These are phyloP conservation scores for Astragalus glycyphyllos DNA, from an alignment of 306 rosid genomes.

Conservation along the genomic window DNA sequence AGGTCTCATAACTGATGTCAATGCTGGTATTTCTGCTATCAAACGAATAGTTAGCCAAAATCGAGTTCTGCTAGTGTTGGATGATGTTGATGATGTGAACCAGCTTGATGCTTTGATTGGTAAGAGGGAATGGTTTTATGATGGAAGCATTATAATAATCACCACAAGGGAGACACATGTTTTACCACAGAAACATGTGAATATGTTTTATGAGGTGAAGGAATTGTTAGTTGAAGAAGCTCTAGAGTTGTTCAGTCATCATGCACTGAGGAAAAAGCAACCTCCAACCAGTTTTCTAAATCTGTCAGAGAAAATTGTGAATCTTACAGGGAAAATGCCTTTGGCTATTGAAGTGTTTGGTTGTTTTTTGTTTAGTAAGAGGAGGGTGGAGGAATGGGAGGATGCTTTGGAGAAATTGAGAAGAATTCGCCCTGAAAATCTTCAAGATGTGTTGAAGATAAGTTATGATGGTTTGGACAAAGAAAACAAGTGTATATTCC, in stretches of 20 bases:
- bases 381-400: slow-evolving; percentile 57
- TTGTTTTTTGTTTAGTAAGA: slow-evolving; percentile 54
- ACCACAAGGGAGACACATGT: slow-evolving; percentile 61
- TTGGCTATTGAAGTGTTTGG: slow-evolving; percentile 79
- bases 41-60: slow-evolving; percentile 35
- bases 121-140: slow-evolving; percentile 53
- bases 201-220: slow-evolving; percentile 50
- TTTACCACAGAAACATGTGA: slow-evolving; percentile 32
- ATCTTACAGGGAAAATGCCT: slow-evolving; percentile 63
- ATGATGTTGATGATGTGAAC: slow-evolving; percentile 57
- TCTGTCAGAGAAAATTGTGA: slow-evolving; percentile 55
- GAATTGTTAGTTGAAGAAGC: slow-evolving; percentile 48
- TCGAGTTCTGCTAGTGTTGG: slow-evolving; percentile 61
- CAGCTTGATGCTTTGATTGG: slow-evolving; percentile 54
- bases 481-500: slow-evolving; percentile 58
- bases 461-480: slow-evolving; percentile 60
- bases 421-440: slow-evolving; percentile 46
- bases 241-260: slow-evolving; percentile 60
- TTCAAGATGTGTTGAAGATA: slow-evolving; percentile 67
- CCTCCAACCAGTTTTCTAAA: slow-evolving; percentile 41
- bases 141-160: slow-evolving; percentile 62
- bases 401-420: slow-evolving; percentile 53
- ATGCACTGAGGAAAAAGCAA: slow-evolving; percentile 55
- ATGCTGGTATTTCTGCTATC: slow-evolving; percentile 34
- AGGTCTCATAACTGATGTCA: slow-evolving; percentile 30